Evolutionary conservation across 441 rosid species (phyloP), one percentile per base, ranked within the genome.

Genomic region (Populus hybrid): DNA sequence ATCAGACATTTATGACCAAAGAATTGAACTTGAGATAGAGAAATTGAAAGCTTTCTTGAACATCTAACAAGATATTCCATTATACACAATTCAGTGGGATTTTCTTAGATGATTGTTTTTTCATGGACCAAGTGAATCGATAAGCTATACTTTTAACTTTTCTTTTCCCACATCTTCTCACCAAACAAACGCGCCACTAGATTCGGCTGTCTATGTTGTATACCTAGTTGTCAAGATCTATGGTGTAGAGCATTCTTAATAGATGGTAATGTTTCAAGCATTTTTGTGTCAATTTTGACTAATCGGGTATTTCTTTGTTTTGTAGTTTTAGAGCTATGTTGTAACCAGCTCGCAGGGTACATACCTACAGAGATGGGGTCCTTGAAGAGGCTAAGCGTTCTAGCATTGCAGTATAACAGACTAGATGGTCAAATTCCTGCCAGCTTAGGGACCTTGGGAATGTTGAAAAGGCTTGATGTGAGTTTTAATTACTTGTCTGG

Each of bases 321-420:
- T 79, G 84, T 78, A 95, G 99, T 90, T 53, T 67, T 95, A 78
- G 89, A 95, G 84, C 94, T 95, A 12, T 90, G 94, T 71, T 90
- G 88, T 84, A 95, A 95, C 84, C 89, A 86, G 85, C 82, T 95
- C 61, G 83, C 86, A 53, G 99, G 98, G 56, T 80, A 76, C 35
- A 87, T 93, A 82, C 97, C 97, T 18, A 36, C 74, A 18, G 77
- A 78, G 74, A 77, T 93, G 71, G 90, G 92, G 2, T 83, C 90
- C 26, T 83, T 92, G 77, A 89, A 87, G 85, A 89, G 72, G 76
- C 88, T 93, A 61, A 91, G 64, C 64, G 93, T 93, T 35, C 71
- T 95, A 78, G 87, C 98, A 79, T 74, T 95, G 77, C 97, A 91
- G 80, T 68, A 86, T 71, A 95, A 95, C 79, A 75, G 82, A 38